Evolutionary conservation across 768 basidiomycete species (phyloP).

Genomic region (Leccinum incarnatum): DNA sequence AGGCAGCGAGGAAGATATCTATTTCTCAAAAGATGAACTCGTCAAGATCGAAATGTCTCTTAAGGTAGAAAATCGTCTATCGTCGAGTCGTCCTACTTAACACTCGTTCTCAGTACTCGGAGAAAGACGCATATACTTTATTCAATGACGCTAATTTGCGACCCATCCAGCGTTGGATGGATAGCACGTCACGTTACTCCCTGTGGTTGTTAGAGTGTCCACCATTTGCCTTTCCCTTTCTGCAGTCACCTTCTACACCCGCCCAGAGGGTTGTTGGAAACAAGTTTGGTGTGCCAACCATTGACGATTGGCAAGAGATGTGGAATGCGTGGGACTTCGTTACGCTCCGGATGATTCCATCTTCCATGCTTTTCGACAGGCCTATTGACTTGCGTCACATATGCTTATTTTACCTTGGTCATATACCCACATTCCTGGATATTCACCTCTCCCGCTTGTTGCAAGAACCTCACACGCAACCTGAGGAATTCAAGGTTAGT

Average conservation of each 20-base stretch:
- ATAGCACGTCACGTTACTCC: slow-evolving; percentile 67
- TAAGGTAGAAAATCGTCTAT: slow-evolving; percentile 58
- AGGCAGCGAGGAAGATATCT: slow-evolving; percentile 38
- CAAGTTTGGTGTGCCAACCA: slow-evolving; percentile 63
- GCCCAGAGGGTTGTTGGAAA: slow-evolving; percentile 20
- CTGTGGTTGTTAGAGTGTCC: slow-evolving; percentile 92
- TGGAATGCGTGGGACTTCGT: slow-evolving; percentile 92
- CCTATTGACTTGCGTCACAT: slow-evolving; percentile 95
- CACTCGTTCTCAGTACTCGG: slow-evolving; percentile 62
- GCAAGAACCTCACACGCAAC: slow-evolving; percentile 78
- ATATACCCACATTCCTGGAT: slow-evolving; percentile 90
- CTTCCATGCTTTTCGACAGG: slow-evolving; percentile 81
- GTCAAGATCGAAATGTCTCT: slow-evolving; percentile 84
- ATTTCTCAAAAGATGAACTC: slow-evolving; percentile 69
- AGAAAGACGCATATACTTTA: slow-evolving; percentile 60
- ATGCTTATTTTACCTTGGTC: slow-evolving; percentile 95
- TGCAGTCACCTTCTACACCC: slow-evolving; percentile 38
- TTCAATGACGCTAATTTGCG: slow-evolving; percentile 78
- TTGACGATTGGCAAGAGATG: slow-evolving; percentile 76
- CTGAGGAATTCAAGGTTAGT: slow-evolving; percentile 70
- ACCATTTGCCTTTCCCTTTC: slow-evolving; percentile 68
- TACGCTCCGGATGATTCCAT: slow-evolving; percentile 82
- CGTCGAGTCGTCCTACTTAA: neutral
- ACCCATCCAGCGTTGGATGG: slow-evolving; percentile 83
- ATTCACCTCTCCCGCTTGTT: slow-evolving; percentile 81